Conservation (phyloP, 176 grass and related monocot species). For the Avena atlantica region DNA sequence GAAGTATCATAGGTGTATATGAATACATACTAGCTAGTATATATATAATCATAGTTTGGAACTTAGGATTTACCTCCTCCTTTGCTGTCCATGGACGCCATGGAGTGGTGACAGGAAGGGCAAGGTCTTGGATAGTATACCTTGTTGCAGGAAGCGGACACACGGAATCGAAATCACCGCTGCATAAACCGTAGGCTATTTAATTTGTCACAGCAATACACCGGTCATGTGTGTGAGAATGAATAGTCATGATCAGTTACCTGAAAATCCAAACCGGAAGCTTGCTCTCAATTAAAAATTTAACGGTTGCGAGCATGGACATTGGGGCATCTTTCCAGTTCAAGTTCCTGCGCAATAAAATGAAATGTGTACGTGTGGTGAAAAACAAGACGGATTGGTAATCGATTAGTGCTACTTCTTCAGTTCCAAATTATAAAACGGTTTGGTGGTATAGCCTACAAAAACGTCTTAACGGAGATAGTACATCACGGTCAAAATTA, state of each 20-base stretch:
- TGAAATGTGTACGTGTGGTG: not conserved
- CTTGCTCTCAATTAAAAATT: constrained; percentile 34
- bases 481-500: not conserved
- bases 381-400: not conserved
- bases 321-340: constrained; percentile 41
- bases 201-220: not conserved
- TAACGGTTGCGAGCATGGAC: constrained; percentile 39
- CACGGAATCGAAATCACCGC: constrained; percentile 12
- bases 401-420: not conserved
- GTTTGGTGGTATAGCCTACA: no score
- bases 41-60: not conserved
- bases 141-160: constrained; percentile 14
- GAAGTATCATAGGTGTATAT: no score
- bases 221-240: not conserved
- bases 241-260: constrained; percentile 4
- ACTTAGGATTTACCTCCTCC: not conserved
- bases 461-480: no score
- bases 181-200: not conserved
- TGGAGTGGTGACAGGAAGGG: not conserved
- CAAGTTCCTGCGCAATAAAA: constrained; percentile 21
- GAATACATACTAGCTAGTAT: no score
- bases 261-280: constrained; percentile 59
- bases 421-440: no score
- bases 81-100: constrained; percentile 31
- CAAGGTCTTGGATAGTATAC: constrained; percentile 15